Evolutionary conservation across 495 filamentous ascomycete genomes (phyloP).

Genomic region (Penicillium maclennaniae): DNA sequence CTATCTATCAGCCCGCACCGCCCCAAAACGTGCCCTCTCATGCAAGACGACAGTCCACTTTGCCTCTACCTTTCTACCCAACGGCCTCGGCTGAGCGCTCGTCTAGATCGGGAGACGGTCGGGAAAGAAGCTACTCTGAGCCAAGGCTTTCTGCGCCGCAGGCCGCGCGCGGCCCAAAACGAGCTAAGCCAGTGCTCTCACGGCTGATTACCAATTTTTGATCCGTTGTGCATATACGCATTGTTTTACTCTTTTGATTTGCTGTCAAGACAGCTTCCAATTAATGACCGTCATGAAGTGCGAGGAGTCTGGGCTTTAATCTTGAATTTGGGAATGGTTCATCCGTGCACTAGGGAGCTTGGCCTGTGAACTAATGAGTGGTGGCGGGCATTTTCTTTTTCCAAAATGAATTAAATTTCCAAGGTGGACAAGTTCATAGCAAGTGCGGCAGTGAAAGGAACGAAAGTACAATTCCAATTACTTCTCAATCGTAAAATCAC

Average conservation of each 20-base stretch:
- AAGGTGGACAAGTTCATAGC: not conserved
- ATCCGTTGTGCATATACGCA: slow-evolving; percentile 4
- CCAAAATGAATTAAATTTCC: too few species aligned
- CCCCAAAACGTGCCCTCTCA: not conserved
- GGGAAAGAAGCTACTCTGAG: slow-evolving; percentile 24
- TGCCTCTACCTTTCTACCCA: slow-evolving; percentile 6
- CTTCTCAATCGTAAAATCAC: too few species aligned
- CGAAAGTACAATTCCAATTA: not conserved
- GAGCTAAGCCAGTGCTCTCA: slow-evolving; percentile 38
- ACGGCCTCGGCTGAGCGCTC: not conserved
- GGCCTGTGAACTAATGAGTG: not conserved
- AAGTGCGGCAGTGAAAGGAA: not conserved
- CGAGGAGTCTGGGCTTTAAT: slow-evolving; percentile 9
- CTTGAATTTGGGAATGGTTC: not conserved
- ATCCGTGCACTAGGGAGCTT: too few species aligned
- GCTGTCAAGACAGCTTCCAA: not conserved
- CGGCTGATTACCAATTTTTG: slow-evolving; percentile 40
- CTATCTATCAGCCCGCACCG: slow-evolving; percentile 12
- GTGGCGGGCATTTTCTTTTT: too few species aligned
- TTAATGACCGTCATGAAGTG: slow-evolving; percentile 9
- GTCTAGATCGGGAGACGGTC: slow-evolving; percentile 9
- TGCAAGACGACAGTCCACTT: slow-evolving; percentile 11
- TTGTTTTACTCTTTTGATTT: slow-evolving; percentile 1
- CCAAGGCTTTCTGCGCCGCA: slow-evolving; percentile 13
- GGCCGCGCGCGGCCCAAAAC: slow-evolving; percentile 4